Evolutionary conservation across 768 basidiomycete species (phyloP).

Genomic region (Psilocybe azurescens): DNA sequence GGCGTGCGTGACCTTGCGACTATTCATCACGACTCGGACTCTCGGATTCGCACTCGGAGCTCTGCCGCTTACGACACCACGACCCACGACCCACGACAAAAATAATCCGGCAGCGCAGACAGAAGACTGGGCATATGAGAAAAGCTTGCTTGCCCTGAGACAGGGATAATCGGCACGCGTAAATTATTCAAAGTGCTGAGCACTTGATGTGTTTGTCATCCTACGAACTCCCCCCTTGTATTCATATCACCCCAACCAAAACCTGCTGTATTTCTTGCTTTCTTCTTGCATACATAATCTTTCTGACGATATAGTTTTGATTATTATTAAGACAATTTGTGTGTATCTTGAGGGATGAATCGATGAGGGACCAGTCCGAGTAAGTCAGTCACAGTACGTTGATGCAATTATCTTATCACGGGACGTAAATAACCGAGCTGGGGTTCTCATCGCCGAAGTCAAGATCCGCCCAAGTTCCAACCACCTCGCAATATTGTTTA

Average conservation of each 20-base stretch:
- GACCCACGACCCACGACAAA: too few relatives aligned
- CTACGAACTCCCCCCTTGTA: background rate
- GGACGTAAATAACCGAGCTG: constrained; percentile 1
- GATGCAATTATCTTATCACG: constrained; percentile 16
- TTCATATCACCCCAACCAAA: background rate
- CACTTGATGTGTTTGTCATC: background rate
- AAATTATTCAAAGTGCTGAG: background rate
- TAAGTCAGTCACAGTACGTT: background rate
- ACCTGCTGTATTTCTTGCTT: background rate
- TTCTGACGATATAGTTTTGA: background rate
- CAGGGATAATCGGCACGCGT: background rate
- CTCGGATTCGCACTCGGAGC: too few relatives aligned
- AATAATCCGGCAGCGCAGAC: too few relatives aligned
- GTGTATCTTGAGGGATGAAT: too few relatives aligned
- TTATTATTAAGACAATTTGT: background rate
- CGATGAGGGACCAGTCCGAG: too few relatives aligned
- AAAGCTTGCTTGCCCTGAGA: background rate
- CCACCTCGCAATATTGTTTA: constrained; percentile 1
- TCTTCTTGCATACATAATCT: background rate
- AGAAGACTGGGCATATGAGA: too few relatives aligned
- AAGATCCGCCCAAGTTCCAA: constrained; percentile 18
- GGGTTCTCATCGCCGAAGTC: background rate
- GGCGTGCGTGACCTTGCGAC: background rate
- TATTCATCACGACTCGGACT: too few relatives aligned
- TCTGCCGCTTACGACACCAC: too few relatives aligned